phyloP scores from a whole-genome alignment of 106 monocot species.

The Agapanthus africanus region DNA sequence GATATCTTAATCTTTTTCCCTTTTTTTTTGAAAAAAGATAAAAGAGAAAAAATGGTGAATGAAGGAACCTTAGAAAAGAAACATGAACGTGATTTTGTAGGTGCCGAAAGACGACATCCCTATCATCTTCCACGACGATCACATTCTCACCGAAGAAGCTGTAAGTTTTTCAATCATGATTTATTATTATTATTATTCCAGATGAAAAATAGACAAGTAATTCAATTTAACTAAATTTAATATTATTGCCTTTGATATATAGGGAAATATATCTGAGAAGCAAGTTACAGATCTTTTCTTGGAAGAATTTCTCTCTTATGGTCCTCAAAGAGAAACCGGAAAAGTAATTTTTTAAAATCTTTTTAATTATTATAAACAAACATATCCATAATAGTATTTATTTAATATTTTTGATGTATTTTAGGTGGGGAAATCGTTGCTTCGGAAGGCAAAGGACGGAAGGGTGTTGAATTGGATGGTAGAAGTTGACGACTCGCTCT shows the following conservation, averaged over 20 bases:
- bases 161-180: constrained; percentile 27
- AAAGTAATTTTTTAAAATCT: constrained; percentile 21
- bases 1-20: not conserved
- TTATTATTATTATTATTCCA: not conserved
- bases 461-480: constrained; percentile 55
- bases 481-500: constrained; percentile 45
- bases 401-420: not conserved
- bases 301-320: constrained; percentile 48
- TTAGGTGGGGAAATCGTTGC: constrained; percentile 54
- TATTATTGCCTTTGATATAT: not conserved
- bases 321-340: constrained; percentile 36
- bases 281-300: constrained; percentile 46
- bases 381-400: too few relatives aligned
- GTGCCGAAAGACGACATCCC: constrained; percentile 69
- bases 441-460: constrained; percentile 63
- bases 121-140: constrained; percentile 71
- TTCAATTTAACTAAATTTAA: too few relatives aligned
- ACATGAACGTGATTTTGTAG: constrained; percentile 36
- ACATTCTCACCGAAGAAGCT: constrained; percentile 51
- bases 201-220: too few relatives aligned
- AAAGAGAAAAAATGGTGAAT: too few relatives aligned
- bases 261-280: constrained; percentile 47
- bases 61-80: constrained; percentile 15
- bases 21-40: not conserved
- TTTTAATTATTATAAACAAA: too few relatives aligned